Base-by-base conservation (phyloP, 2,329 filamentous ascomycete genomes). In the Xylaria sp. region DNA sequence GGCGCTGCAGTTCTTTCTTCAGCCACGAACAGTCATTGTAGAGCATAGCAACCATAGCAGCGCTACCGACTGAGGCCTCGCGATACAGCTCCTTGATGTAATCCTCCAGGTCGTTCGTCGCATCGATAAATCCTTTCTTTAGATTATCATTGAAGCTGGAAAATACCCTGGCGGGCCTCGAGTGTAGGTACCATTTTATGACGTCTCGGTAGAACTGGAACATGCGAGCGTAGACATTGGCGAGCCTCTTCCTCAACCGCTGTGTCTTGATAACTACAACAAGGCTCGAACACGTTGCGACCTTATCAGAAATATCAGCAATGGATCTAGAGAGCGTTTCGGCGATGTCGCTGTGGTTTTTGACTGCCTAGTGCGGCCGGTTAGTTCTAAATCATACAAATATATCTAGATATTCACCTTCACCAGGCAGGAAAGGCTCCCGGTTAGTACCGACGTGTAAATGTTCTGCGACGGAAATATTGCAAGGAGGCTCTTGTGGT, bases 311-410 rank as follows among this genome's bases (percentile, higher is more conserved):
- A 44, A 63, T 63, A 3, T 23, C 37, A 5, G 47, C 52, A 1
- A 63, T 47, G 7, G 63, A 60, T 8, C 58, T 17, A 6, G 63
- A 60, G 9, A 65, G 43, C 3, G 51, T 56, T 40, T 65, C 59
- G 9, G 60, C 60, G 25, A 65, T 65, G 15, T 65, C 63, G 33
- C 40, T 55, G 23, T 65, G 63, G 19, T 65, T 65, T 13, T 55
- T 63, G 23, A 60, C 63, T 15, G 63, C 63, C 63, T 65, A 11
- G 8, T 27, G n/a, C 19, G 5, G 11, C 46, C 29, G 41, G 48
- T 17, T n/a, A 21, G 38, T 2, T 40, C 13, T 38, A 10, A 31
- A 41, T 52, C 15, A 37, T 0, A 25, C 7, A 9, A 5, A 23
- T 1, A n/a, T 23, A 2, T 29, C 3, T 35, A 11, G 19, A 10